Evolutionary conservation across 768 basidiomycete species (phyloP).

Genomic region (Mycena chlorophos): DNA sequence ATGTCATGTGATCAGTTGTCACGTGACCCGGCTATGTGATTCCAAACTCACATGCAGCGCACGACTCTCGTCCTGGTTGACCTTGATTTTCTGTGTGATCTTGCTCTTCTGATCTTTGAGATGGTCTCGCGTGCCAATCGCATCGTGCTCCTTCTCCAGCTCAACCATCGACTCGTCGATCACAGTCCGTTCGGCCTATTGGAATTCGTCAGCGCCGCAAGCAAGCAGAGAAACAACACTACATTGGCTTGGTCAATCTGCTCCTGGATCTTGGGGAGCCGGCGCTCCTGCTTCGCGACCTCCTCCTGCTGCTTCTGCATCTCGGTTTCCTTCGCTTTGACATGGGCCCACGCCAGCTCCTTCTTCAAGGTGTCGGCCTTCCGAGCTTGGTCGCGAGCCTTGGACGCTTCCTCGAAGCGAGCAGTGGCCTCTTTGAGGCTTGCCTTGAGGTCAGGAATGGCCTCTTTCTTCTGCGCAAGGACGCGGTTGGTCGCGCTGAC

Average conservation of each 20-base stretch:
- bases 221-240: slow-evolving; percentile 7
- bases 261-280: slow-evolving; percentile 41
- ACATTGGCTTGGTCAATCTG: slow-evolving; percentile 43
- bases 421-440: neutral
- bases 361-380: neutral
- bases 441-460: neutral
- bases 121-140: slow-evolving; percentile 48
- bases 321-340: slow-evolving; percentile 27
- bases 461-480: neutral
- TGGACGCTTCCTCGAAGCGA: neutral
- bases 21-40: neutral
- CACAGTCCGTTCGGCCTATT: slow-evolving; percentile 8
- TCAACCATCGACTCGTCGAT: slow-evolving; percentile 34
- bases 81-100: slow-evolving; percentile 42
- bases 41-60: slow-evolving; percentile 44
- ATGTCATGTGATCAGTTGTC: slow-evolving; percentile 2
- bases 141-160: slow-evolving; percentile 40
- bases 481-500: neutral
- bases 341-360: neutral
- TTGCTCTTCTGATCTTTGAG: slow-evolving; percentile 41
- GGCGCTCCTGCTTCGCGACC: slow-evolving; percentile 38
- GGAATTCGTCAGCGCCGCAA: neutral
- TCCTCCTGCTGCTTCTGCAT: slow-evolving; percentile 43
- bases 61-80: slow-evolving; percentile 44
- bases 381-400: neutral